A percentile compares a stretch with the other conserved stretches of the same genome.
Conservation (phyloP, 768 basidiomycete genomes). For the Lactarius evosmus region DNA sequence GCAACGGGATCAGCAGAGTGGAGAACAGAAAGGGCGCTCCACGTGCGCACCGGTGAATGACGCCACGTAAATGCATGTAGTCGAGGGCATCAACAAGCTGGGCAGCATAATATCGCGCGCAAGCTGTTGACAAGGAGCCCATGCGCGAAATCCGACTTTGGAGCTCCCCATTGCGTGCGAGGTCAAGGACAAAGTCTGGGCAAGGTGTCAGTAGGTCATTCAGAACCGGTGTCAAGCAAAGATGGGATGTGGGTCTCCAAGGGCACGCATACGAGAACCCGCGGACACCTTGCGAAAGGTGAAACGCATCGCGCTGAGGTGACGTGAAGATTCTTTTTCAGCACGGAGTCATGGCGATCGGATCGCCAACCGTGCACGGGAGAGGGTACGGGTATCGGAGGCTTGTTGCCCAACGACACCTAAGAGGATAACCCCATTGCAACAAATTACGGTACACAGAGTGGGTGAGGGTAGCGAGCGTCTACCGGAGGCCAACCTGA, state of each 20-base stretch:
- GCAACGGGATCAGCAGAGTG: constrained; percentile 12
- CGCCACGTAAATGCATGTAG: constrained; percentile 87
- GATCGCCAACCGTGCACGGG: constrained; percentile 1
- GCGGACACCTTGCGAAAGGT: constrained; percentile 6
- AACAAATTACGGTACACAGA: not conserved
- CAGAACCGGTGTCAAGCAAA: not conserved
- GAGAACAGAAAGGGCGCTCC: constrained; percentile 15
- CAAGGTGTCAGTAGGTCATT: not conserved
- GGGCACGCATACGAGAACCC: not conserved
- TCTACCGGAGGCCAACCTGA: not conserved
- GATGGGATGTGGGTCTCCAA: not conserved
- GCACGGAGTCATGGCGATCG: constrained; percentile 9
- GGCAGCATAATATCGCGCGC: constrained; percentile 81
- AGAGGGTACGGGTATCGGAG: constrained; percentile 2
- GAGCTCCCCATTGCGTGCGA: constrained; percentile 75
- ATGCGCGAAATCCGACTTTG: constrained; percentile 66
- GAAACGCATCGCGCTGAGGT: constrained; percentile 8
- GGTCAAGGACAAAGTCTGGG: constrained; percentile 75
- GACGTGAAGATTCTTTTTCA: constrained; percentile 1
- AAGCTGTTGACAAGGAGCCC: constrained; percentile 81
- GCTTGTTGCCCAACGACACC: not conserved
- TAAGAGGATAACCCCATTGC: not conserved
- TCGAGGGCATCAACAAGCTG: constrained; percentile 86
- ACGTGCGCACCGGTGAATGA: constrained; percentile 71
- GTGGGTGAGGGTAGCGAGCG: not conserved